Evolutionary conservation across 2,329 filamentous ascomycete genomes (phyloP), one percentile per base, ranked within the genome.

Genomic region (Thielaviopsis punctulata): DNA sequence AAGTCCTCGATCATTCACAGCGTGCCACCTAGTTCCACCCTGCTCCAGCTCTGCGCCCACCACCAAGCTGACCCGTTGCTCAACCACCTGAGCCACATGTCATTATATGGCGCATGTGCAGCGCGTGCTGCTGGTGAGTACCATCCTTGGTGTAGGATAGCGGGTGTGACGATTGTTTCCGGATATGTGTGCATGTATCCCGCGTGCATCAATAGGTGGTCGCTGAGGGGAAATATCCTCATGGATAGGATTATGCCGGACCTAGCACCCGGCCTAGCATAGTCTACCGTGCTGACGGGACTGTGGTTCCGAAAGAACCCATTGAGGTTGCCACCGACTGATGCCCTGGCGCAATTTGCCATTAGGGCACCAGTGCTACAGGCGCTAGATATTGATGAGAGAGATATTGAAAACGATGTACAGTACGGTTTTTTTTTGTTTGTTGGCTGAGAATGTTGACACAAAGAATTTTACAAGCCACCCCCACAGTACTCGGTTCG

Each of bases 271-370:
- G 67, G 68, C 48, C 68, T 73, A 66, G 57, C 69, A 13, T 62
- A n/a, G 3, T 10, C 27, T 3, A 15, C 44, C 21, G 7, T 21
- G 44, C 27, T 52, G 27, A 39, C 27, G 7, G 1, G 60, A 63
- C 3, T 63, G 63, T 76, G 73, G 73, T 60, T 76, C 51, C 76
- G 75, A 59, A 68, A 72, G 12, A 77, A 76, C 59, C 73, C 73
- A 1, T 65, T 76, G 23, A 65, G 66, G 0, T 55, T 67, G 2
- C 58, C 58, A 4, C 62, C 67, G 18, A 67, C 66, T 3, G 57
- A 60, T 45, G 63, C 71, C 48, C 52, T 75, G 13, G 69, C 65
- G 55, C 64, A 66, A 4, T 64, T 76, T 33, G 66, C 75, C 54
- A 69, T 68, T 0, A 54, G 65, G 27, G 64, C 66, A 2, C 60